Evolutionary conservation across 2,329 filamentous ascomycete genomes (phyloP).

Genomic region (Colletotrichum limetticola): DNA sequence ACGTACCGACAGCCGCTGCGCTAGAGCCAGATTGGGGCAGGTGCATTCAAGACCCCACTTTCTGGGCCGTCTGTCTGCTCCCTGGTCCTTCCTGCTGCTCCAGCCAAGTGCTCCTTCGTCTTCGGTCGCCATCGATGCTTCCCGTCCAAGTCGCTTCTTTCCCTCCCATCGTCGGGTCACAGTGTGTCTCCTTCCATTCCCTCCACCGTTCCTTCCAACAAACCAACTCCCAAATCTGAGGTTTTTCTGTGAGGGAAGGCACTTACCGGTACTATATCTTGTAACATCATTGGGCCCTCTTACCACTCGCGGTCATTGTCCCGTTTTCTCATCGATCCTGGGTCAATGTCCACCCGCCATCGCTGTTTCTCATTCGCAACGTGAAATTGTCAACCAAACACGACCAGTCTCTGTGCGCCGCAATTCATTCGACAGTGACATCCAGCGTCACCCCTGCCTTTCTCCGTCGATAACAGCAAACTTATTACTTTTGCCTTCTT

Average conservation of each 20-base stretch:
- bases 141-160: not conserved
- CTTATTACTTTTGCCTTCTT: slow-evolving; percentile 24
- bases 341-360: not conserved
- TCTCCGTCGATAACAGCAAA: not conserved
- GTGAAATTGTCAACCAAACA: not conserved
- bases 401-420: not conserved
- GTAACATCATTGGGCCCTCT: not conserved
- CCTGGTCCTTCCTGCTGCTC: not conserved
- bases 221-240: not conserved
- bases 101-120: not conserved
- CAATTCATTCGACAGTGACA: slow-evolving; percentile 10
- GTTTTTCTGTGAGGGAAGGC: not conserved
- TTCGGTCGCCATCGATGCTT: not conserved
- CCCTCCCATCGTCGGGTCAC: not conserved
- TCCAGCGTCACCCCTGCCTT: slow-evolving; percentile 13
- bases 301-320: not conserved
- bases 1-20: slow-evolving; percentile 11
- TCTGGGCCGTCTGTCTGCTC: slow-evolving; percentile 1
- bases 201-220: not conserved
- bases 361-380: slow-evolving; percentile 8
- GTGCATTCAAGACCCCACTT: slow-evolving; percentile 4
- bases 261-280: not conserved
- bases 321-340: not conserved
- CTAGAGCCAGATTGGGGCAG: slow-evolving; percentile 5
- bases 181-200: not conserved